phyloP scores from a whole-genome alignment of 2,329 filamentous ascomycete genomes.

The Zymoseptoria passerinii region DNA sequence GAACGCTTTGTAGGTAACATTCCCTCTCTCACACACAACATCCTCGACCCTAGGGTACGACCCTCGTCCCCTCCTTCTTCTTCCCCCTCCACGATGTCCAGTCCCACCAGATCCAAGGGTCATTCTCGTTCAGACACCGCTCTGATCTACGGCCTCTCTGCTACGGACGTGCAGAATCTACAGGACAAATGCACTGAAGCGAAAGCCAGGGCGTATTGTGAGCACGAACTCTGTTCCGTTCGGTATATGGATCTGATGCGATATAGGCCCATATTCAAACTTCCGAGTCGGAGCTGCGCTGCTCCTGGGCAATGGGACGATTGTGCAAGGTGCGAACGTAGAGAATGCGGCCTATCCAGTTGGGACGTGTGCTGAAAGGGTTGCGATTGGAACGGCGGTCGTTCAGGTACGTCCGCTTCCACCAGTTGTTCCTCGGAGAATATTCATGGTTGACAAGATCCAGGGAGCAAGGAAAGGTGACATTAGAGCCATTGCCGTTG shows the following conservation, averaged over 20 bases:
- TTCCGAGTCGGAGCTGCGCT: slow-evolving; percentile 85
- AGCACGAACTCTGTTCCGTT: slow-evolving; percentile 21
- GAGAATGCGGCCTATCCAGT: slow-evolving; percentile 93
- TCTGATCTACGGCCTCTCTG: slow-evolving; percentile 47
- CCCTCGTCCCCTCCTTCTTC: slow-evolving; percentile 7
- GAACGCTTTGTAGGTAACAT: too few relatives aligned
- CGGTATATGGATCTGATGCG: not conserved
- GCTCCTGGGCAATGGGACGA: slow-evolving; percentile 46
- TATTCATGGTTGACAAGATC: not conserved
- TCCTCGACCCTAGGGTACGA: too few relatives aligned
- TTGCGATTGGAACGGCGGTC: slow-evolving; percentile 76
- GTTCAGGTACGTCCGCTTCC: slow-evolving; percentile 32
- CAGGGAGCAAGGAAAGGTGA: slow-evolving; percentile 34
- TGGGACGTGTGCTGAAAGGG: slow-evolving; percentile 88
- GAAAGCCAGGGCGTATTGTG: slow-evolving; percentile 74
- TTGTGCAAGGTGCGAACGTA: slow-evolving; percentile 70
- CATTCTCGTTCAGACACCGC: slow-evolving; percentile 33
- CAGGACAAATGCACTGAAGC: slow-evolving; percentile 57
- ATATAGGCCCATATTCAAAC: slow-evolving; percentile 69
- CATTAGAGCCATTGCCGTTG: slow-evolving; percentile 76
- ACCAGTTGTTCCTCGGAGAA: not conserved
- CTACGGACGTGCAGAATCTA: slow-evolving; percentile 57
- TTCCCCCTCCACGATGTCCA: slow-evolving; percentile 29
- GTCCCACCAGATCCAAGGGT: slow-evolving; percentile 25
- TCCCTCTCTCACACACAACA: too few relatives aligned